Percentiles rank a stretch among this genome's conserved stretches.
Evolutionary conservation across 2,329 filamentous ascomycete species (phyloP).

Genomic region (Neodidymelliopsis sp.): DNA sequence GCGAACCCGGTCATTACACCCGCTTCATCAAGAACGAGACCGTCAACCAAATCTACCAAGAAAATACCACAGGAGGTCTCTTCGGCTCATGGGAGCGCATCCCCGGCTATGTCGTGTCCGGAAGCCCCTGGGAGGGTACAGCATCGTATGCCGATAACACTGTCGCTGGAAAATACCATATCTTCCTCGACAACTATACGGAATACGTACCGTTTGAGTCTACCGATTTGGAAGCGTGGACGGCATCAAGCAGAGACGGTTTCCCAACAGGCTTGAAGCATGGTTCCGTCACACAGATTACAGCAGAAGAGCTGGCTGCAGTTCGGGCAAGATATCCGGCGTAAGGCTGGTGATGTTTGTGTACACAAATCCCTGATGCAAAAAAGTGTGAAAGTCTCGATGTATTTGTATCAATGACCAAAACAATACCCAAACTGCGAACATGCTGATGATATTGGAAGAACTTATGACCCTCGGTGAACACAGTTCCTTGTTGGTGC

Average conservation of each 20-base stretch:
- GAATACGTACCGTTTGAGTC: constrained; percentile 17
- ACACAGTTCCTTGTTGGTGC: no score
- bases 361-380: no score
- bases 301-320: constrained; percentile 16
- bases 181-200: constrained; percentile 15
- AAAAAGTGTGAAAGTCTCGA: no score
- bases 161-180: constrained; percentile 9
- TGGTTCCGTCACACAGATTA: constrained; percentile 13
- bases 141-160: constrained; percentile 18
- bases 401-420: no score
- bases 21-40: constrained; percentile 20
- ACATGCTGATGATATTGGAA: no score
- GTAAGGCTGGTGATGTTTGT: no score
- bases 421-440: no score
- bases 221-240: constrained; percentile 11
- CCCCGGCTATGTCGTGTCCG: constrained; percentile 1
- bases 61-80: constrained; percentile 12
- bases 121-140: constrained; percentile 20
- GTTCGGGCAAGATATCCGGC: constrained; percentile 6
- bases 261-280: constrained; percentile 19
- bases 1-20: constrained; percentile 16
- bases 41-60: constrained; percentile 18
- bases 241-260: constrained; percentile 3
- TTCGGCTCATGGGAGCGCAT: constrained; percentile 16
- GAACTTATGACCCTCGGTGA: no score